Evolutionary conservation across 305 asterid genomes (phyloP), one percentile per base, ranked within the genome.

Genomic region (Rubia peregrina): DNA sequence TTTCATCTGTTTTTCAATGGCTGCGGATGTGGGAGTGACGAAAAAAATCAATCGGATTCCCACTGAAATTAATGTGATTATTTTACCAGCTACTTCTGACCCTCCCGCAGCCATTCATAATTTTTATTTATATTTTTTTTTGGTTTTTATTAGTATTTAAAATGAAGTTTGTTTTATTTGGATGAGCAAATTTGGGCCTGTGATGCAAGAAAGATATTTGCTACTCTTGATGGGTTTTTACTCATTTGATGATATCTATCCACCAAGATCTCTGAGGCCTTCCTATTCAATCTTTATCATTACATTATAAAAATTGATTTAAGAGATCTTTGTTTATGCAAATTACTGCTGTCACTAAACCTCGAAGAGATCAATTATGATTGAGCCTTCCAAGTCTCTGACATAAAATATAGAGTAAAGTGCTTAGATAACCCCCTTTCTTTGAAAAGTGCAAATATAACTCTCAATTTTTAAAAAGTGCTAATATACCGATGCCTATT

Each of bases 201-300:
- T 67, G 70, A 67, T 67, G 70, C 12, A 30, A 67, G 41, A 44
- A 43, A 7, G 24, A 67, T 67, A 67, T 67, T 67, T 67, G 70
- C 70, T 67, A 67, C 70, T 67, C 70, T 67, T 67, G 70, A 67
- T 67, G 70, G 70, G 70, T 1, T 19, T 7, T 9, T 1, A 2
- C 59, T 57, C 59, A 42, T 22, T 30, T 67, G 70, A 67, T 67
- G 70, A 67, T 44, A 5, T 22, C 12, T 67, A 43, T 67, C 70
- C 70, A 67, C 70, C 70, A 67, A 67, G 70, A 67, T 67, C 70
- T 67, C 70, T 67, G 70, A 67, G 70, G 70, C 70, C 59, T 19
- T 24, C 0, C 8, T 55, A 55, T 1, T 41, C 44, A 41, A 41
- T 30, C 33, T 30, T 1, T 30, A 1, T 30, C 33, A 30, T 30